These are phyloP conservation scores for Penicillium salamii DNA, from an alignment of 495 filamentous ascomycete genomes.

Conservation along the genomic window DNA sequence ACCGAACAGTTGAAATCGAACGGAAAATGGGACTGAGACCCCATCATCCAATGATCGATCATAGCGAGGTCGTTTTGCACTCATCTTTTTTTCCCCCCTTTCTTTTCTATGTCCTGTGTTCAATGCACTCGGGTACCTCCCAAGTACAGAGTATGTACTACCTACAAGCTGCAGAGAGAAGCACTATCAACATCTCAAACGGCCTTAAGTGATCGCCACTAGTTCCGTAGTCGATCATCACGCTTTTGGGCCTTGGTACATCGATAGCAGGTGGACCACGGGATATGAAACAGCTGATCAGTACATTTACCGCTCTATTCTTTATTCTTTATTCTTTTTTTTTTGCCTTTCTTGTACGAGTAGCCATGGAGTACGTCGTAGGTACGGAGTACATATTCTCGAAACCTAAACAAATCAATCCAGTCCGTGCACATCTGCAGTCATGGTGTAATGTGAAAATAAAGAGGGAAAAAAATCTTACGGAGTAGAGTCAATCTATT, in stretches of 20 bases:
- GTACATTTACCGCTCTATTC: neutral
- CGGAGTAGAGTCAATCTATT: too few relatives aligned
- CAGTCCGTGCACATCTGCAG: slow-evolving; percentile 2
- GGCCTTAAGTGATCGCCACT: slow-evolving; percentile 28
- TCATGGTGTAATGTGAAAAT: neutral
- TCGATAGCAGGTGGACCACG: neutral
- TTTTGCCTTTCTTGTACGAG: neutral
- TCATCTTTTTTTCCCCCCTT: too few relatives aligned
- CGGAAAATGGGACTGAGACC: too few relatives aligned
- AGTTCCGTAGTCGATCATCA: slow-evolving; percentile 27
- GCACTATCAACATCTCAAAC: slow-evolving; percentile 6
- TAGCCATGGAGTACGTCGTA: neutral
- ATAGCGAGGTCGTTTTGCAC: too few relatives aligned
- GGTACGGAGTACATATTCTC: neutral
- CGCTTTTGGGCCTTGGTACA: slow-evolving; percentile 11
- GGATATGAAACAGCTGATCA: slow-evolving; percentile 24
- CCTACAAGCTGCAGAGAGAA: too few relatives aligned
- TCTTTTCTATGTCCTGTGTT: too few relatives aligned
- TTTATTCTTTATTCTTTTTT: too few relatives aligned
- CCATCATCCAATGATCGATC: too few relatives aligned
- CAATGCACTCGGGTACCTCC: neutral
- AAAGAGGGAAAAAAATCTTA: too few relatives aligned
- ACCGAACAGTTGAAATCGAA: too few relatives aligned
- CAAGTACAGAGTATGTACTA: neutral
- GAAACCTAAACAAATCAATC: neutral